Evolutionary conservation across 306 rosid genomes (phyloP).

Genomic region (Oxytropis ochrocephala): DNA sequence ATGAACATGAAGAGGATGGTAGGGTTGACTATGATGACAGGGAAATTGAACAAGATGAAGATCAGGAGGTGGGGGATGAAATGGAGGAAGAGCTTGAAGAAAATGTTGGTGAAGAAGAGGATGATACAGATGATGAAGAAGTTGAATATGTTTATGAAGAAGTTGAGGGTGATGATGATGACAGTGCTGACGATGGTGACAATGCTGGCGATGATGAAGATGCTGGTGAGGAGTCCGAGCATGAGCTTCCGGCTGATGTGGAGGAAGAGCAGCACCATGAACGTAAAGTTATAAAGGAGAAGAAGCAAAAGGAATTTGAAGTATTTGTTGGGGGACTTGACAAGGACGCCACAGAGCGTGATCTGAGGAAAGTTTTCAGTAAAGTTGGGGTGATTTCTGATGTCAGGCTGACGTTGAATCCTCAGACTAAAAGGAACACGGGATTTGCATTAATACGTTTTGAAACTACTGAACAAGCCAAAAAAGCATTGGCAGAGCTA

Average conservation of each 20-base stretch:
- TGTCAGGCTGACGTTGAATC: conserved; percentile 82
- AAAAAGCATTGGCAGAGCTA: conserved; percentile 72
- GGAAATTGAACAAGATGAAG: conserved; percentile 72
- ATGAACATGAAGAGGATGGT: conserved; percentile 70
- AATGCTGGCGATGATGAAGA: conserved; percentile 34
- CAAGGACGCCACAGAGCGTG: conserved; percentile 80
- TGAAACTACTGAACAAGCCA: conserved; percentile 79
- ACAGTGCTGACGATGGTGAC: conserved; percentile 35
- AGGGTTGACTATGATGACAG: conserved; percentile 85
- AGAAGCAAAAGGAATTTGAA: conserved; percentile 81
- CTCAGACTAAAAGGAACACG: conserved; percentile 83
- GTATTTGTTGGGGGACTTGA: conserved; percentile 94
- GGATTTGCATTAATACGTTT: conserved; percentile 96
- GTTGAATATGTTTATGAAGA: conserved; percentile 70
- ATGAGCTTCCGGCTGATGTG: conserved; percentile 48
- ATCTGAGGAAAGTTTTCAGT: conserved; percentile 66
- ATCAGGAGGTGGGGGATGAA: conserved; percentile 59
- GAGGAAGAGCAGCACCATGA: conserved; percentile 65
- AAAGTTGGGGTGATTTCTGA: conserved; percentile 76
- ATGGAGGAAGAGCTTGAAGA: conserved; percentile 62
- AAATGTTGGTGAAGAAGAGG: conserved; percentile 60
- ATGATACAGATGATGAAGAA: conserved; percentile 69
- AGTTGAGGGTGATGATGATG: conserved; percentile 66
- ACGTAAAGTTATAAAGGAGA: conserved; percentile 62
- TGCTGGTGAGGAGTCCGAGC: conserved; percentile 46